Evolutionary conservation across 805 yeast genomes (phyloP), one percentile per base, ranked within the genome.

Genomic region (Vanderwaltozyma polyspora): DNA sequence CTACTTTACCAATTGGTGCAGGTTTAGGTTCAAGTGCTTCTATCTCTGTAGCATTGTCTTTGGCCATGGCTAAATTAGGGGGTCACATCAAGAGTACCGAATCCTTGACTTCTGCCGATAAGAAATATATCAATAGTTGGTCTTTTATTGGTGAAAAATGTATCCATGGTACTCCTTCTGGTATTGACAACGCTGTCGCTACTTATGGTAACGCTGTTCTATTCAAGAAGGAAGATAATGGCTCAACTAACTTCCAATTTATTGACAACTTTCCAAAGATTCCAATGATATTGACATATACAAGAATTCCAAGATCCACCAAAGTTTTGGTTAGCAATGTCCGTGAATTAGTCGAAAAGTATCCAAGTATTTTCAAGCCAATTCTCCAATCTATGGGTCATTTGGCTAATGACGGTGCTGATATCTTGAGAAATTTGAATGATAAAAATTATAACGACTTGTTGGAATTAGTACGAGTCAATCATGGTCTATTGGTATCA

Each of bases 11-110:
- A 1, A 79, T 89, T 32, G 96, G 98, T 26, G 96, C 98, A 1
- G 98, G 98, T 0, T 67, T 91, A 31, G 98, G 98, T 0, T 83
- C 95, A 1, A 82, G 94, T 29, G 97, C 97, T 0, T 76, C 95
- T 2, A 72, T 84, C 13, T 74, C 93, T 1, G 97, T 91, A 3
- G 78, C 91, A 49, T 53, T 91, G 25, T 71, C 94, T 0, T 64
- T 89, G 12, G 93, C 91, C 0, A 63, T 89, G 51, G 62, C 77
- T 3, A 59, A 72, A 23, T 51, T 79, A 16, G 81, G 83, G 0
- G 72, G 71, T 3, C 76, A 71, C 41, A 62, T 80, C 13, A 45
- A 49, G 2, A 23, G 53, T 0, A 37, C 61, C 16, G 52, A 45
- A 3, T 52, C 60, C 14, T 45, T 62, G 1, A 40, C 51, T 10